Evolutionary conservation across 1,284 basidiomycete genomes (phyloP), one percentile per base, ranked within the genome.

Genomic region (Albatrellus sp.): DNA sequence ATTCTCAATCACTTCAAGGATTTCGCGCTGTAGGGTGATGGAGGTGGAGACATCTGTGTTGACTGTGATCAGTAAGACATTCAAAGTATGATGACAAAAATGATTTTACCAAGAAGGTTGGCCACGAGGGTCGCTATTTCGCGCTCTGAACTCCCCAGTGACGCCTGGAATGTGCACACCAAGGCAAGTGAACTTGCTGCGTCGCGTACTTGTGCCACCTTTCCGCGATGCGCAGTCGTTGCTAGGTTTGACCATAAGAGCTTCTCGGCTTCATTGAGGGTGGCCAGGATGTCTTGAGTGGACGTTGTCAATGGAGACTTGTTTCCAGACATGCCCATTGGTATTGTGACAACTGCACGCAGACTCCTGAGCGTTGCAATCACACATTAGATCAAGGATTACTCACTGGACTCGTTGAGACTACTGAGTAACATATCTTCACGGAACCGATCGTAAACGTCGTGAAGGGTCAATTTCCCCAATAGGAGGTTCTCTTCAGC

Each of bases 371-470:
- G 17, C 6, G 37, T 36, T 13, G n/a, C 43, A 35, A 24, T 14
- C 32, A 7, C 30, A 9, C 13, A 24, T 24, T 24, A 24, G 24
- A 24, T 3, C 24, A 3, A 24, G 24, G 24, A 24, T 8, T 39
- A 13, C 80, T 35, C 53, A 90, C 89, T 81, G 9, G 90, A 91
- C 60, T 94, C 90, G 0, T 82, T 73, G 14, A 93, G 63, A 1
- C 89, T 91, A 55, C 80, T 90, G 50, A 93, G 67, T 61, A 90
- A 88, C 66, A 93, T 82, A 55, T 93, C 89, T 0, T 77, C 72
- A 40, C 77, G 77, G 66, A 91, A 90, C 19, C 77, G 77, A 40
- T 73, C 72, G 54, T 89, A 81, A 0, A 84, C 84, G 24, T 80
- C 73, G 46, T 87, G 75, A 32, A 93, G 62, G 0, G 78, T 78